phyloP scores from a whole-genome alignment of 192 early-diverging fungal genomes.

The Coemansia pectinata region DNA sequence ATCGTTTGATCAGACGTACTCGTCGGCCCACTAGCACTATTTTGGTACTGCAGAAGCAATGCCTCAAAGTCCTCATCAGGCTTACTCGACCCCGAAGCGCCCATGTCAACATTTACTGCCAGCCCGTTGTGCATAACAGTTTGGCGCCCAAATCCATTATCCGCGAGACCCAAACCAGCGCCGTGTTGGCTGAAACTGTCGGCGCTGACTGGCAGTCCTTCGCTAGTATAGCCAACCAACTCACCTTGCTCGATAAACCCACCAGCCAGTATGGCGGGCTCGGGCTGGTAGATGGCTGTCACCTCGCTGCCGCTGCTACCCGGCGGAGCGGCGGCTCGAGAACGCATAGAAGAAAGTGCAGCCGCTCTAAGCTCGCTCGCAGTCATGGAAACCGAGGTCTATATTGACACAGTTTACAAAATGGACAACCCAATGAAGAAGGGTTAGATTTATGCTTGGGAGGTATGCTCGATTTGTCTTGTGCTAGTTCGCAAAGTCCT shows the following conservation, averaged over 20 bases:
- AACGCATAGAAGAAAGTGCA: constrained; percentile 16
- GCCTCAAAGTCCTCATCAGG: constrained; percentile 18
- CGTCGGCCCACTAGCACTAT: neutral
- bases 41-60: constrained; percentile 23
- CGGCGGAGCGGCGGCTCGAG: neutral
- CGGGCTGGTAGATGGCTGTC: neutral
- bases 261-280: neutral
- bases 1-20: neutral
- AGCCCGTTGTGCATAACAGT: neutral
- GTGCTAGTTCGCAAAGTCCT: neutral
- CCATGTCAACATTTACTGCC: neutral
- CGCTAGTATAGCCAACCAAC: neutral
- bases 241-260: neutral
- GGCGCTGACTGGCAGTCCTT: neutral
- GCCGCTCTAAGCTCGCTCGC: constrained; percentile 22
- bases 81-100: neutral
- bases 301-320: neutral
- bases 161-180: neutral
- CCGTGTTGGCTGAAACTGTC: neutral
- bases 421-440: neutral
- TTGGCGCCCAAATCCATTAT: neutral
- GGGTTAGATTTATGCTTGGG: neutral
- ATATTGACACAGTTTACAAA: neutral
- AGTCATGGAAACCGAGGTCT: neutral
- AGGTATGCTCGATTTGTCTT: neutral